A percentile compares a stretch with the other conserved stretches of the same genome.
These are phyloP conservation scores for Rhododendron griersonianum DNA, from an alignment of 148 eudicot genomes.

Conservation along the genomic window DNA sequence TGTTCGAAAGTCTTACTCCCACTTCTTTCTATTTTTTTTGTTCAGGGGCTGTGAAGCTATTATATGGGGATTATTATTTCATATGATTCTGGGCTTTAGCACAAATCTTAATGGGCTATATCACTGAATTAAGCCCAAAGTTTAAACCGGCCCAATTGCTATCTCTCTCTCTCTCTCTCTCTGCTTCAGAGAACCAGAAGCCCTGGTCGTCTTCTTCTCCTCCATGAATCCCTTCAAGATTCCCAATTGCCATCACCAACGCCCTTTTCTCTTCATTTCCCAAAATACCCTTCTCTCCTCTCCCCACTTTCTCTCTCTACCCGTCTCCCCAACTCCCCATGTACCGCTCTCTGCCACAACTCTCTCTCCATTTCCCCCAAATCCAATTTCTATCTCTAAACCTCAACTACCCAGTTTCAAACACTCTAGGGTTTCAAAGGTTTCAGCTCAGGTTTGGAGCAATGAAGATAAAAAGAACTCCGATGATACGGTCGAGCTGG, in stretches of 20 bases:
- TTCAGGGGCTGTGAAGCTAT: not conserved
- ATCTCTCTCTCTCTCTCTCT: not conserved
- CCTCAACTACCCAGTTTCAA: not conserved
- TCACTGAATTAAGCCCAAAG: no score
- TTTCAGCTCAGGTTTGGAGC: slow-evolving; percentile 20
- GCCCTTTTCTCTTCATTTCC: not conserved
- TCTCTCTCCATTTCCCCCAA: slow-evolving; percentile 8
- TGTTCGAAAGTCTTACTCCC: not conserved
- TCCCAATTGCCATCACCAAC: not conserved
- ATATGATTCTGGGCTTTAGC: not conserved
- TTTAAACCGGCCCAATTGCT: no score
- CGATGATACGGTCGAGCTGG: slow-evolving; percentile 26
- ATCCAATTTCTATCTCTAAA: not conserved
- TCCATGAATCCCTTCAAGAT: slow-evolving; percentile 13
- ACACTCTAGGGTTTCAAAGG: slow-evolving; percentile 20
- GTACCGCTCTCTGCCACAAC: not conserved
- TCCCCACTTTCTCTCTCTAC: slow-evolving; percentile 5
- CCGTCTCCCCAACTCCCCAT: not conserved
- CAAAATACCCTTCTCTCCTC: not conserved
- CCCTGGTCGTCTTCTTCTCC: not conserved
- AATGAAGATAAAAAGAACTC: slow-evolving; percentile 13
- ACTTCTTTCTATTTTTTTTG: not conserved
- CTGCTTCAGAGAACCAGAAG: not conserved
- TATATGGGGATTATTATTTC: not conserved
- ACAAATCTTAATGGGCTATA: not conserved